Evolutionary conservation across 139 green algal genomes (phyloP).

Genomic region (Edaphochlamys debaryana): DNA sequence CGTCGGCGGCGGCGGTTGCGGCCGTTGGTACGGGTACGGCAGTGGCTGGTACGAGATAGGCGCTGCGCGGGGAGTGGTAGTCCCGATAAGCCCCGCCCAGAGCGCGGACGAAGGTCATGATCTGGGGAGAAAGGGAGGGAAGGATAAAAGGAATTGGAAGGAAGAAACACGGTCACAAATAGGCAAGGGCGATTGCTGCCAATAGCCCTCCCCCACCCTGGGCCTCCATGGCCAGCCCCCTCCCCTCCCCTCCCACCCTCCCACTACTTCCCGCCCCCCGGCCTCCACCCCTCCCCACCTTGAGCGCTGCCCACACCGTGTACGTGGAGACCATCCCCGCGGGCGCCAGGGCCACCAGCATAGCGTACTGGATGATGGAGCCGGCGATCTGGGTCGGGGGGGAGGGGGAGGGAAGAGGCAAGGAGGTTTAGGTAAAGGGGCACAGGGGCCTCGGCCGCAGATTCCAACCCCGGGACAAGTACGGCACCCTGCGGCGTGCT

Average conservation of each 20-base stretch:
- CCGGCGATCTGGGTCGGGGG: slow-evolving; percentile 47
- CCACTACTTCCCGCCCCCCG: neutral
- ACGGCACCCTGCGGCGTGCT: too few relatives aligned
- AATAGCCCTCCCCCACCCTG: too few relatives aligned
- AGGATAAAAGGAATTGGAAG: too few relatives aligned
- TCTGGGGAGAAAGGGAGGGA: neutral
- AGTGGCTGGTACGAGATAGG: neutral
- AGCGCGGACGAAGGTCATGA: neutral
- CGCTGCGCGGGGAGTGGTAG: slow-evolving; percentile 27
- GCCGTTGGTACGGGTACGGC: neutral
- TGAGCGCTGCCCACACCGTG: slow-evolving; percentile 45
- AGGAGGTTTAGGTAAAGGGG: too few relatives aligned
- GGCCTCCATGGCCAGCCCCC: neutral
- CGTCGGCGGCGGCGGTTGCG: neutral
- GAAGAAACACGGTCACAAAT: too few relatives aligned
- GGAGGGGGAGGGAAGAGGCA: too few relatives aligned
- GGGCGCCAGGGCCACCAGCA: neutral
- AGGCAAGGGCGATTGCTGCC: too few relatives aligned
- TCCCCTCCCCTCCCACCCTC: too few relatives aligned
- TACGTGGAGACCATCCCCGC: slow-evolving; percentile 21
- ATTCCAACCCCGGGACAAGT: too few relatives aligned
- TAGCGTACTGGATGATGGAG: neutral
- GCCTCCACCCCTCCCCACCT: slow-evolving; percentile 37
- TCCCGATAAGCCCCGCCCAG: neutral
- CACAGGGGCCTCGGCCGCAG: too few relatives aligned